Evolutionary conservation across 805 yeast species (phyloP), one percentile per base, ranked within the genome.

Genomic region (Kluyveromyces dobzhanskii): DNA sequence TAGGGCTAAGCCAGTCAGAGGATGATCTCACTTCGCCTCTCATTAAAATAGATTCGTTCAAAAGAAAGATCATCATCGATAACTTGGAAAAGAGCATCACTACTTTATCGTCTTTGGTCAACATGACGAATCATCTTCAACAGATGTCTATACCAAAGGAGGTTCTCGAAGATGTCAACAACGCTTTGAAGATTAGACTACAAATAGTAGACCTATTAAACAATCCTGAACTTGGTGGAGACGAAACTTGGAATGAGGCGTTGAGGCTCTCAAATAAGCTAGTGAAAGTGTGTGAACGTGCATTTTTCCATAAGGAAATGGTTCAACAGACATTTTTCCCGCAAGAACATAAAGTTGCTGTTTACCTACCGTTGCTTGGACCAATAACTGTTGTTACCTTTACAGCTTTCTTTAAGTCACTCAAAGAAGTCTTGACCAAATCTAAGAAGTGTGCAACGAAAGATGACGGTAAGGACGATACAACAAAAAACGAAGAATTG

Each of bases 291-390:
- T 55, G 64, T 29, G 78, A 74, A 44, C 67, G 67, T 33, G 97
- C 97, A 0, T 90, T 90, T 52, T 90, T 90, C 58, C 94, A 90
- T 49, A 84, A 85, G 50, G 88, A 82, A 57, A 90, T 92, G 96
- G 85, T 92, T 21, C 94, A 86, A 53, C 97, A 90, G 56, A 85
- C 82, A 40, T 87, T 84, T 59, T 86, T 88, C 67, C 97, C 98
- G 0, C 90, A 84, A 46, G 97, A 90, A 58, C 98, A 90, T 56
- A 88, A 85, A 58, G 69, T 92, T 53, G 97, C 98, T 0, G 95
- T 92, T 1, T 92, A 87, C 49, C 66, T 86, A 54, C 98, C 98
- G 0, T 64, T 90, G 32, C 58, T 88, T 26, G 97, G 97, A 0
- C 98, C 98, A 1, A 65, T 87, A 26, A 63, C 73, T 2, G 73